Conservation (phyloP, 1,284 basidiomycete species). For the Pterulicium gracile region DNA sequence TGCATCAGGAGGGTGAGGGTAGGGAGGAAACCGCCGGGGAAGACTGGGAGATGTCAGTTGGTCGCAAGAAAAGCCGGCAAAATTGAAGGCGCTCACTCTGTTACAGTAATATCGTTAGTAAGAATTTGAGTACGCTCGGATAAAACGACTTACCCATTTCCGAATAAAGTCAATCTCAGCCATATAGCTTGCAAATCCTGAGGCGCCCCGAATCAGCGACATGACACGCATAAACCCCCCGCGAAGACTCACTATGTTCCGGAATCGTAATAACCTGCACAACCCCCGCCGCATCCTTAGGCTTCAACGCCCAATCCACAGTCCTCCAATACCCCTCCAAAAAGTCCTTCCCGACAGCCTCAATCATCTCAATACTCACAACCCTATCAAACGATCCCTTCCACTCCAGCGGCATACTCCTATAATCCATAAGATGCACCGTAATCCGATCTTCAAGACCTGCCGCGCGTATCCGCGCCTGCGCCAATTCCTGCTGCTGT, state of each 20-base stretch:
- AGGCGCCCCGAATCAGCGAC: neutral
- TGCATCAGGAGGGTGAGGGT: slow-evolving; percentile 53
- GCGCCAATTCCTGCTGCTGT: slow-evolving; percentile 58
- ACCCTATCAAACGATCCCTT: slow-evolving; percentile 57
- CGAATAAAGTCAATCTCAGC: slow-evolving; percentile 66
- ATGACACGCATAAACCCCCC: slow-evolving; percentile 1
- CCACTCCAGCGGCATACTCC: slow-evolving; percentile 54
- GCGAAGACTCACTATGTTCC: slow-evolving; percentile 44
- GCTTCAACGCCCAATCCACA: slow-evolving; percentile 64
- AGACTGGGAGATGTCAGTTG: slow-evolving; percentile 32
- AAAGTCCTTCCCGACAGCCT: slow-evolving; percentile 65
- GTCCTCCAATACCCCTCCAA: slow-evolving; percentile 55
- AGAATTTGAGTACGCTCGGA: neutral
- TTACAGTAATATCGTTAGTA: too few relatives aligned
- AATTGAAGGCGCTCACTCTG: slow-evolving; percentile 13
- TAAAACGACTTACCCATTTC: slow-evolving; percentile 50
- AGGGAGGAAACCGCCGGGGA: slow-evolving; percentile 72
- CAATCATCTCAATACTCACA: slow-evolving; percentile 74
- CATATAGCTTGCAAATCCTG: slow-evolving; percentile 48
- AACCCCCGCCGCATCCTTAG: slow-evolving; percentile 50
- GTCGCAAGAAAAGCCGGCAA: slow-evolving; percentile 4
- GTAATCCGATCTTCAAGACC: slow-evolving; percentile 44
- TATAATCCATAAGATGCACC: slow-evolving; percentile 74
- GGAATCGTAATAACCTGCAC: slow-evolving; percentile 77
- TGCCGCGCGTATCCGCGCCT: slow-evolving; percentile 42